Conservation (phyloP, 768 basidiomycete genomes). For the Lentinula guzmanii region DNA sequence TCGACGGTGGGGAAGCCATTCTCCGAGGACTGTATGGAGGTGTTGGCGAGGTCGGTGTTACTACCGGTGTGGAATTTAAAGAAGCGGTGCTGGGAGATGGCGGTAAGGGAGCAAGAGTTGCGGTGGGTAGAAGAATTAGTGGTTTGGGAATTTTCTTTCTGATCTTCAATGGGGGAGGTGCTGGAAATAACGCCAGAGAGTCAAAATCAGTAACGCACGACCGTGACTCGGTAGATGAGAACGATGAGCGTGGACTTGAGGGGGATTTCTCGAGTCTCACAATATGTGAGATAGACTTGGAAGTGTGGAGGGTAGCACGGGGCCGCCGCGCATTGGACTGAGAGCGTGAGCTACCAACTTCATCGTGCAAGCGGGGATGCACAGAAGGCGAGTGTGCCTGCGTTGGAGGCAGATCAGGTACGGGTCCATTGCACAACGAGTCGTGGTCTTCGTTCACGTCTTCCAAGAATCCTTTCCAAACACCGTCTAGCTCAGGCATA, state of each 20-base stretch:
- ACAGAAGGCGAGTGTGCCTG: constrained; percentile 15
- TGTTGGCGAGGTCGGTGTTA: constrained; percentile 34
- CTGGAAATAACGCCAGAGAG: constrained; percentile 10
- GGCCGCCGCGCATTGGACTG: too few relatives aligned
- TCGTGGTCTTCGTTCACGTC: constrained; percentile 16
- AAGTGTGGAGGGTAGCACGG: not conserved
- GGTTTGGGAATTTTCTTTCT: constrained; percentile 22
- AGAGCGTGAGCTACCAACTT: not conserved
- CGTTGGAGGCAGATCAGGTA: not conserved
- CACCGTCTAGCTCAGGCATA: constrained; percentile 19
- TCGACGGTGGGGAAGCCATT: constrained; percentile 10
- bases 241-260: not conserved
- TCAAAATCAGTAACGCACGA: not conserved
- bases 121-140: constrained; percentile 26
- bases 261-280: constrained; percentile 1
- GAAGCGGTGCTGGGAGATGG: constrained; percentile 24
- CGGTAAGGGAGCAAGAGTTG: constrained; percentile 22
- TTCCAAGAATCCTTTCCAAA: constrained; percentile 23
- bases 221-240: not conserved
- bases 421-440: constrained; percentile 7
- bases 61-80: constrained; percentile 34
- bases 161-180: constrained; percentile 11
- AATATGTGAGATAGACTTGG: not conserved
- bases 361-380: constrained; percentile 25
- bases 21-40: constrained; percentile 11